These are phyloP conservation scores for Backusella mclennaniae DNA, from an alignment of 192 early-diverging fungal species.

Conservation along the genomic window DNA sequence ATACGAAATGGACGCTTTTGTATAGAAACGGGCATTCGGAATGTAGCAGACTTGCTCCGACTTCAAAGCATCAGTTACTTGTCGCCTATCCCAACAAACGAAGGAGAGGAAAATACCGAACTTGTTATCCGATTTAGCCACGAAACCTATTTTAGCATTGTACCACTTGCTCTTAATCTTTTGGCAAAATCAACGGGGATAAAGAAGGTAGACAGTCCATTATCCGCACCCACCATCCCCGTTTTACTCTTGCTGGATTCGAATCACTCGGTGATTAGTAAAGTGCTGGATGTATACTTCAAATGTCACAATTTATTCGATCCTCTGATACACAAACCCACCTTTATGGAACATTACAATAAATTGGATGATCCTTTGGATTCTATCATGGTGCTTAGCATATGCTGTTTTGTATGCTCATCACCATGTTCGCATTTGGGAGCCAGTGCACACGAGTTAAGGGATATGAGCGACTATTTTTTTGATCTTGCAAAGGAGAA, in stretches of 20 bases:
- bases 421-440: not conserved
- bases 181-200: not conserved
- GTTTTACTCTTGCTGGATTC: not conserved
- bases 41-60: not conserved
- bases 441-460: not conserved
- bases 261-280: not conserved
- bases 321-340: not conserved
- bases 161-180: not conserved
- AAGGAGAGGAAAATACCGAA: not conserved
- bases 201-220: not conserved
- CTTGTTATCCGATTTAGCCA: not conserved
- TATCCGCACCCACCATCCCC: not conserved
- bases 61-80: not conserved
- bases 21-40: not conserved
- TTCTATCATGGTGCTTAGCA: not conserved
- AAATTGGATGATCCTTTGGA: not conserved
- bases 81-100: not conserved
- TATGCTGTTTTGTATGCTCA: not conserved
- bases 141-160: not conserved
- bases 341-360: not conserved
- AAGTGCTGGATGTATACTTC: not conserved
- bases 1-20: not conserved
- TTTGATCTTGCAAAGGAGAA: constrained; percentile 8
- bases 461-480: constrained; percentile 1
- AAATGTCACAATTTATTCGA: not conserved